Conservation (phyloP, 352 stramenopile species). For the Phytophthora hybrid region DNA sequence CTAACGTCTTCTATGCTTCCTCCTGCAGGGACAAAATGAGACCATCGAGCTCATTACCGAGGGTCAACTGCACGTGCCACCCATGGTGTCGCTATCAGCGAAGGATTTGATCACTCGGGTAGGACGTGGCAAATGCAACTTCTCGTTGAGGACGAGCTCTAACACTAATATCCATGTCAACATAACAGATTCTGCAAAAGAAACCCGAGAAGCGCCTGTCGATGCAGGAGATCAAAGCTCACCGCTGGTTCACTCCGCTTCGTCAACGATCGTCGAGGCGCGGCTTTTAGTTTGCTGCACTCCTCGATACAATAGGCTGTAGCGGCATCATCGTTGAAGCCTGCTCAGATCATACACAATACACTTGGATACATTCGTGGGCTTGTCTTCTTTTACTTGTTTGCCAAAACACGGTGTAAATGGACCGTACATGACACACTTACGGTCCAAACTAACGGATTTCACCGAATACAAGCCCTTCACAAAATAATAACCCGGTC, state of each 20-base stretch:
- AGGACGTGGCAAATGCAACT: constrained; percentile 7
- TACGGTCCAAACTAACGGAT: too few relatives aligned
- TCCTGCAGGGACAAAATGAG: constrained; percentile 88
- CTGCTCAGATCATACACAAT: background rate
- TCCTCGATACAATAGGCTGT: constrained; percentile 16
- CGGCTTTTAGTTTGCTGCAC: constrained; percentile 26
- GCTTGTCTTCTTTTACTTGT: background rate
- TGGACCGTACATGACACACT: too few relatives aligned
- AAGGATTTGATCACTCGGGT: constrained; percentile 81
- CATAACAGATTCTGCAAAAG: constrained; percentile 77
- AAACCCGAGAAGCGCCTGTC: constrained; percentile 63
- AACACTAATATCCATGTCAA: background rate
- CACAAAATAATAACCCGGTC: too few relatives aligned
- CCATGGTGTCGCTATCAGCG: constrained; percentile 73
- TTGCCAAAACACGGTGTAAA: too few relatives aligned
- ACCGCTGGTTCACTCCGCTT: constrained; percentile 80
- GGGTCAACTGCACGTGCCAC: constrained; percentile 67
- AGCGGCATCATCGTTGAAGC: background rate
- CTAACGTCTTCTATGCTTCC: background rate
- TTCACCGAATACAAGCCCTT: too few relatives aligned
- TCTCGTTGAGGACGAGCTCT: background rate
- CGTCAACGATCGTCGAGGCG: constrained; percentile 56
- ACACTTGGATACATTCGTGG: background rate
- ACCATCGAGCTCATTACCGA: constrained; percentile 97
- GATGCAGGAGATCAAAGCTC: constrained; percentile 75